These are phyloP conservation scores for Dioszegia crocea DNA, from an alignment of 768 basidiomycete species.

Conservation along the genomic window DNA sequence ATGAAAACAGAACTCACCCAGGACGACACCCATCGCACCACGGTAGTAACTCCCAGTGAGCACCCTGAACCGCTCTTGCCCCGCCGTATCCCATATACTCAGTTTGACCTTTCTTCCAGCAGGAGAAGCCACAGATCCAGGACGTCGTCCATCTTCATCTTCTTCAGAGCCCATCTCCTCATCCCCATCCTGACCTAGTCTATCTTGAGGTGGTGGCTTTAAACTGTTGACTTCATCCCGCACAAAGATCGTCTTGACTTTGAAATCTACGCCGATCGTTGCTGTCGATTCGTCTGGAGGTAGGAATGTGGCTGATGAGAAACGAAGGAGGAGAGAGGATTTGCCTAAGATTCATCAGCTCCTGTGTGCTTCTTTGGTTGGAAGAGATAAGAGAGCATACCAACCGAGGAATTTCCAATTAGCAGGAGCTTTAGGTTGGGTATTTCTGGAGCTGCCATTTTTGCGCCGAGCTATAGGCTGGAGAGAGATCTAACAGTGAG, in stretches of 20 bases:
- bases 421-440: slow-evolving; percentile 47
- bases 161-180: background rate
- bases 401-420: too few relatives aligned
- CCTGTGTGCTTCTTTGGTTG: background rate
- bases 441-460: background rate
- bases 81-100: slow-evolving; percentile 96
- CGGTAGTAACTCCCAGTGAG: slow-evolving; percentile 94
- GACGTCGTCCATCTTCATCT: background rate
- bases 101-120: slow-evolving; percentile 60
- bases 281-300: slow-evolving; percentile 59
- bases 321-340: slow-evolving; percentile 76
- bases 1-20: too few relatives aligned
- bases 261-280: slow-evolving; percentile 52
- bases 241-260: slow-evolving; percentile 47
- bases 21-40: slow-evolving; percentile 55
- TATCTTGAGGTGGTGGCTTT: background rate
- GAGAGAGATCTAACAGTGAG: too few relatives aligned
- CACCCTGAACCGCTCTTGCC: slow-evolving; percentile 93
- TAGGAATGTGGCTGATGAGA: slow-evolving; percentile 93
- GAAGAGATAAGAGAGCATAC: slow-evolving; percentile 32
- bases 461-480: too few relatives aligned
- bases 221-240: background rate
- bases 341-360: slow-evolving; percentile 32
- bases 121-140: slow-evolving; percentile 17
- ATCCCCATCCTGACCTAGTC: slow-evolving; percentile 4